phyloP scores from a whole-genome alignment of 2,329 filamentous ascomycete genomes.

The Neobulgaria alba region DNA sequence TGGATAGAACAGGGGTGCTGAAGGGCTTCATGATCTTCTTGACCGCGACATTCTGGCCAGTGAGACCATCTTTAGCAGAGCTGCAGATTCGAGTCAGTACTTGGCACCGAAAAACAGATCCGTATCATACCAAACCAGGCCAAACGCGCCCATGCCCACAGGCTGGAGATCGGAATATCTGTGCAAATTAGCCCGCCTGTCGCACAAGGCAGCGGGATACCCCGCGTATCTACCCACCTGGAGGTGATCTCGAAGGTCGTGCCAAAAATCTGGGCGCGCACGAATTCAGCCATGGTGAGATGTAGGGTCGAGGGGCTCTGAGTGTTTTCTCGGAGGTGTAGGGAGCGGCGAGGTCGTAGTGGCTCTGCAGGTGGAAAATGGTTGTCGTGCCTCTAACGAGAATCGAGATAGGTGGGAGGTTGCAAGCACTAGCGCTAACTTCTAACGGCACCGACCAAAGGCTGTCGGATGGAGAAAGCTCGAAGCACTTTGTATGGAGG shows the following conservation, averaged over 20 bases:
- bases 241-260: conserved; percentile 99
- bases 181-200: conserved; percentile 18
- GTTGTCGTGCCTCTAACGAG: not conserved
- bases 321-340: too few relatives aligned
- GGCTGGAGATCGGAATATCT: conserved; percentile 98
- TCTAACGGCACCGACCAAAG: too few relatives aligned
- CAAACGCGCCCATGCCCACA: conserved; percentile 98
- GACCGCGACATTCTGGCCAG: conserved; percentile 90
- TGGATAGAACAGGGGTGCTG: conserved; percentile 96
- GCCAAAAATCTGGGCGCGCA: conserved; percentile 97
- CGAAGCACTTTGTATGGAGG: too few relatives aligned
- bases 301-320: not conserved
- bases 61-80: conserved; percentile 96
- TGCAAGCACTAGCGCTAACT: too few relatives aligned
- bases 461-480: too few relatives aligned
- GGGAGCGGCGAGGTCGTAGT: not conserved
- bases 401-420: not conserved
- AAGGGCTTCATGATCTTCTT: conserved; percentile 99
- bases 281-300: conserved; percentile 93
- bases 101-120: not conserved
- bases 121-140: conserved; percentile 77
- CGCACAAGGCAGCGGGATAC: conserved; percentile 10
- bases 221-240: conserved; percentile 49
- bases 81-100: conserved; percentile 39
- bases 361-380: not conserved